Base-by-base conservation (phyloP, 1,139 yeast species). In the Taiozyma sp. region DNA sequence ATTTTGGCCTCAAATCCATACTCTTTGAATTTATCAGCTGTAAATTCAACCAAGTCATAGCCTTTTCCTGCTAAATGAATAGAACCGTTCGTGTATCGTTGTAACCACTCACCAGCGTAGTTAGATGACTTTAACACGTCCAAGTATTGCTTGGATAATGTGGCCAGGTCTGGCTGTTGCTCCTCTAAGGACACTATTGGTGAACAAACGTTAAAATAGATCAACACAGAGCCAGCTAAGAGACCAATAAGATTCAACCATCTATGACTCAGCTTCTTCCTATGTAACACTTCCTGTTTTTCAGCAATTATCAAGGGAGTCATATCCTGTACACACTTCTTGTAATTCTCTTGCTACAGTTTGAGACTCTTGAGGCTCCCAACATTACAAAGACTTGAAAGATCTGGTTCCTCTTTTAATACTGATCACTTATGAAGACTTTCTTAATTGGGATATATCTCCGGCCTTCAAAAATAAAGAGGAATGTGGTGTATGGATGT, bases 51-150 rank as follows among this genome's bases (percentile, higher is more conserved):
- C 53, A 85, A 70, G 13, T 72, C 80, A 50, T 71, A 68, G 61
- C 83, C 83, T 41, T 83, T 78, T 10, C 95, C 96, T 1, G 93
- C 89, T 53, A 87, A 70, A 63, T 87, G 95, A 2, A 86, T 79
- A 47, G 76, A 30, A 30, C 34, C 79, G 14, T 74, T 62, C 5
- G 89, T 81, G 61, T 83, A 85, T 35, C 67, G 71, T 51, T 73
- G 59, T 3, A 79, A 70, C 85, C 85, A 80, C 48, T 78, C 69
- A 0, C 73, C 69, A 3, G 85, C 84, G 30, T 68, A 63, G 59
- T 81, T 81, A n/a, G 72, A 67, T 7, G 48, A 32, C 39, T 71
- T 68, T 46, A 80, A 66, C 1, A 78, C 68, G 3, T 68, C 57
- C 28, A 78, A 65, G 51, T 69, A 73, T 9, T 59, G 55, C 2